These are phyloP conservation scores for Eucalyptus regnans DNA, from an alignment of 345 rosid genomes.

Conservation along the genomic window DNA sequence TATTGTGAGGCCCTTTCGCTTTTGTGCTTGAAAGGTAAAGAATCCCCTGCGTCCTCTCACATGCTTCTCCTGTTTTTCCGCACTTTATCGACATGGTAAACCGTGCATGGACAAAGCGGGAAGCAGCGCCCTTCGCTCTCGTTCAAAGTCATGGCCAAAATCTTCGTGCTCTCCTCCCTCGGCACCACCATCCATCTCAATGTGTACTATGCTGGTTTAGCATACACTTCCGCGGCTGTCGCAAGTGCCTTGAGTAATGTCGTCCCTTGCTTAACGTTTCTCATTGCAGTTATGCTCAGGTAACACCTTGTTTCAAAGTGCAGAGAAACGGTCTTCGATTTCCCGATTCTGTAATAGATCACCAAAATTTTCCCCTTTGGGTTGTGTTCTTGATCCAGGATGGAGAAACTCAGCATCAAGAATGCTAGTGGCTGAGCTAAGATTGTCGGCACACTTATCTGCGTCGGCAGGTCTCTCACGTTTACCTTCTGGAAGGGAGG, in stretches of 20 bases:
- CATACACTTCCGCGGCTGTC: slow-evolving; percentile 21
- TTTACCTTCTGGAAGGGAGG: slow-evolving; percentile 44
- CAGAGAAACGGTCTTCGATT: background rate
- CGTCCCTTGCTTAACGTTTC: slow-evolving; percentile 27
- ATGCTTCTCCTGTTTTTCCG: background rate
- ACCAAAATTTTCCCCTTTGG: background rate
- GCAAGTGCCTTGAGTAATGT: slow-evolving; percentile 32
- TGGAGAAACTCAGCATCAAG: slow-evolving; percentile 24
- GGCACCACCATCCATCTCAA: slow-evolving; percentile 34
- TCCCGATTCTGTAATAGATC: background rate
- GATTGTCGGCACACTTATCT: slow-evolving; percentile 12
- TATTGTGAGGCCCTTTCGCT: slow-evolving; percentile 27
- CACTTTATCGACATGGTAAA: background rate
- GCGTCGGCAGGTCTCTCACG: slow-evolving; percentile 22
- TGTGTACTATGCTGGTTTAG: slow-evolving; percentile 20
- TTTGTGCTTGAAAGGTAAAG: slow-evolving; percentile 26
- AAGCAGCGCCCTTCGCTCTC: slow-evolving; percentile 21
- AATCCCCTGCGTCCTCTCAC: background rate
- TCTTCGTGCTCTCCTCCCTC: slow-evolving; percentile 21
- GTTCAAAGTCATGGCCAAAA: slow-evolving; percentile 9
- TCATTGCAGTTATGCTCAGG: slow-evolving; percentile 26
- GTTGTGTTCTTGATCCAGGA: slow-evolving; percentile 3
- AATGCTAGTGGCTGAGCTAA: slow-evolving; percentile 18
- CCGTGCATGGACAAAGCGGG: slow-evolving; percentile 3
- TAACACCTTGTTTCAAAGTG: background rate